Base-by-base conservation (phyloP, 805 yeast species). In the Monosporozyma servazzii region DNA sequence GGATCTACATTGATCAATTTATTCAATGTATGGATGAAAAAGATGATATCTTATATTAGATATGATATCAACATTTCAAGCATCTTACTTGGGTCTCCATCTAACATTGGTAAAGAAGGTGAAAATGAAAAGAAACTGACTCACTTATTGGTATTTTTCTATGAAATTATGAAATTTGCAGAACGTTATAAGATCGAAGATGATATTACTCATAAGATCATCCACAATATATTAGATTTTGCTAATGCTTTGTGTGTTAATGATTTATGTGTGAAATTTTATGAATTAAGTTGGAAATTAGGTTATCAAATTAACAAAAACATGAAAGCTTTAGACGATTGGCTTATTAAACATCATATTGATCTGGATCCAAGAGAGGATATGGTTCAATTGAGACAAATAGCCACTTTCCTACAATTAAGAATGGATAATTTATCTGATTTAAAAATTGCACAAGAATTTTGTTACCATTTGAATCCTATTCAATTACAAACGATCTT, bases 111-210 rank as follows among this genome's bases (percentile, higher is more conserved):
- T 17, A 21, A 37, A 18, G 50, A 27, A 5, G 29, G 21, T 2
- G 37, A 11, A 9, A 47, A 39, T 41, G 84, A 82, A 59, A 84
- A 82, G 69, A 87, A 84, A 70, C 90, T 93, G 97, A 97, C 93
- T 69, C 96, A 90, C 65, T 79, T 93, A 54, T 72, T 93, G 60
- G 81, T 88, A 47, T 82, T 89, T 67, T 85, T 93, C 75, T 90
- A 89, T 72, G 79, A 82, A 53, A 88, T 91, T 25, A 82, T 85
- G 70, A 86, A 91, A 86, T 81, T 95, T 15, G 84, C 90, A 88
- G 86, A 85, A 64, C 80, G 88, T 0, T 90, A 84, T 71, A 84
- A 85, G 62, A 79, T 91, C 56, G 97, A 90, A 69, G 77, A 77
- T 23, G 85, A 80, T 58, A 39, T 50, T 15, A 17, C 39, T 2